Evolutionary conservation across 1,139 yeast species (phyloP).

Genomic region (Hansenula sp.): DNA sequence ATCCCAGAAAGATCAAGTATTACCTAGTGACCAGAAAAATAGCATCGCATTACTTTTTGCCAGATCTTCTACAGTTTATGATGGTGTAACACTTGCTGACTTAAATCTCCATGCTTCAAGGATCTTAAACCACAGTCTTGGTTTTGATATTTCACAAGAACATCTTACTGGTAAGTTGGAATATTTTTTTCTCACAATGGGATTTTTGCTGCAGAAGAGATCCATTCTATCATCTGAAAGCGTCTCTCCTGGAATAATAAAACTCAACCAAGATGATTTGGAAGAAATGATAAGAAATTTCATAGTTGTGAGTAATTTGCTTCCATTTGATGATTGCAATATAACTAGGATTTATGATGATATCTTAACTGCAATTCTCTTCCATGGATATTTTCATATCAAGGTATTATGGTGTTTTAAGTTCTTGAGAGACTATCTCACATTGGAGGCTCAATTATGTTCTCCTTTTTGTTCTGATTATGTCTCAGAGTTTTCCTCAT

Average conservation of each 20-base stretch:
- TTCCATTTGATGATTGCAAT: constrained; percentile 34
- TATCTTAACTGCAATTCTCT: constrained; percentile 35
- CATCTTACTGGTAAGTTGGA: not conserved
- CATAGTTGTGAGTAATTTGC: constrained; percentile 27
- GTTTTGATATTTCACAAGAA: not conserved
- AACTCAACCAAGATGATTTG: too few species aligned
- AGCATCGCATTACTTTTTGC: too few species aligned
- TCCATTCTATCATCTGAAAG: too few species aligned
- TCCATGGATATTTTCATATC: constrained; percentile 41
- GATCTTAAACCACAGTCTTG: too few species aligned
- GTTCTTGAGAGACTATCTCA: constrained; percentile 27
- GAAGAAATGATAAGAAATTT: constrained; percentile 33
- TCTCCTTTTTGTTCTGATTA: not conserved
- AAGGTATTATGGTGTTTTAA: constrained; percentile 39
- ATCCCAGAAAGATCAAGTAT: too few species aligned
- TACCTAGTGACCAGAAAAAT: too few species aligned
- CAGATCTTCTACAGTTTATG: too few species aligned
- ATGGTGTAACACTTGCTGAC: too few species aligned
- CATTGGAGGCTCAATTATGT: not conserved
- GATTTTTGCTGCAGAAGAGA: too few species aligned
- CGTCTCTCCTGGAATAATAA: too few species aligned
- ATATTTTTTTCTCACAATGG: too few species aligned
- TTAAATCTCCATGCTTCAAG: too few species aligned
- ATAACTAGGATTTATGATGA: constrained; percentile 30
- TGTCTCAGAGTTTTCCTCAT: not conserved